A percentile compares a stretch with the other conserved stretches of the same genome.
Evolutionary conservation across 2,329 filamentous ascomycete species (phyloP).

Genomic region (Fusarium irregulare): DNA sequence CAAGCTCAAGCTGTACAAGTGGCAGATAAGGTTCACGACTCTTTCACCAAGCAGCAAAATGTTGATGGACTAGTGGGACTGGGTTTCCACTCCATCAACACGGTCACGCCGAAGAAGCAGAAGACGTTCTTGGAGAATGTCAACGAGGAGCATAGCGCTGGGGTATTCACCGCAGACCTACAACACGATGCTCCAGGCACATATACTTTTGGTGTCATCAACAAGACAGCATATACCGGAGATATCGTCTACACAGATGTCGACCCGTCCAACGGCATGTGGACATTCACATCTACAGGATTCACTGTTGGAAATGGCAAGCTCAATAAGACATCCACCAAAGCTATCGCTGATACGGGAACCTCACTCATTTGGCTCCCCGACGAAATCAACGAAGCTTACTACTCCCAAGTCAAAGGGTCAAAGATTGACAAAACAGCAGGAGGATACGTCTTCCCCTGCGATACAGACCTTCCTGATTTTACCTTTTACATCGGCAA

Average conservation of each 20-base stretch:
- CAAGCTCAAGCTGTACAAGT: conserved; percentile 57
- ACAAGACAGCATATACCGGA: conserved; percentile 71
- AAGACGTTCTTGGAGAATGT: conserved; percentile 58
- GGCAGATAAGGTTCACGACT: conserved; percentile 54
- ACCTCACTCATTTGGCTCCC: conserved; percentile 74
- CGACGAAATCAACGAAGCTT: conserved; percentile 60
- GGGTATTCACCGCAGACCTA: conserved; percentile 76
- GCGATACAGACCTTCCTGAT: conserved; percentile 58
- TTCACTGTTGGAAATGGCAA: conserved; percentile 44
- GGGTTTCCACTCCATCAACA: conserved; percentile 58
- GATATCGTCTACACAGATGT: conserved; percentile 70
- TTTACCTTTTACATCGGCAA: conserved; percentile 67
- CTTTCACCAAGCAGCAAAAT: conserved; percentile 54
- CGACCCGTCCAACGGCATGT: conserved; percentile 71
- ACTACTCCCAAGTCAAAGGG: conserved; percentile 60
- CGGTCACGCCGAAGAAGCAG: conserved; percentile 54
- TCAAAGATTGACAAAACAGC: conserved; percentile 54
- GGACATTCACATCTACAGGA: conserved; percentile 62
- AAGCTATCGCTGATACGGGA: conserved; percentile 67
- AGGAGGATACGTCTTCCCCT: conserved; percentile 62
- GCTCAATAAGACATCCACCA: conserved; percentile 41
- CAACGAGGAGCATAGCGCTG: conserved; percentile 24
- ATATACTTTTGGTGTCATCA: conserved; percentile 81
- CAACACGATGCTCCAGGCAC: conserved; percentile 65
- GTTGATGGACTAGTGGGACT: conserved; percentile 59